Evolutionary conservation across 495 filamentous ascomycete species (phyloP).

Genomic region (Xylaria bambusicola): DNA sequence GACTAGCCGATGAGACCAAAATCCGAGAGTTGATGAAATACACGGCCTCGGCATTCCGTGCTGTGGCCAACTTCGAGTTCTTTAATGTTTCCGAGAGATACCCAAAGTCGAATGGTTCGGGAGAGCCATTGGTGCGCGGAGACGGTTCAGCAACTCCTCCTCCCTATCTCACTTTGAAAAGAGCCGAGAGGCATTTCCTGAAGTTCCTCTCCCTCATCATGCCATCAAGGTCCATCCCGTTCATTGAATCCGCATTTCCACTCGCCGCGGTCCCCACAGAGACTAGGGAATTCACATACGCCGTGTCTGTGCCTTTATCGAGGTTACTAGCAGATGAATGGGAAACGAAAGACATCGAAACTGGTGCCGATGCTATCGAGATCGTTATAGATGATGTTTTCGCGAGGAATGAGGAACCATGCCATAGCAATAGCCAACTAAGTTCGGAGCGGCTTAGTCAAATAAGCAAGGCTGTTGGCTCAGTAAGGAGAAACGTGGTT

Average conservation of each 20-base stretch:
- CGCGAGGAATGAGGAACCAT: slow-evolving; percentile 35
- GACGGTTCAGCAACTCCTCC: slow-evolving; percentile 41
- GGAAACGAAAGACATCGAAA: slow-evolving; percentile 61
- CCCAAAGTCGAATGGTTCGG: slow-evolving; percentile 6
- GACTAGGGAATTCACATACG: slow-evolving; percentile 63
- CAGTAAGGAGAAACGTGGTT: slow-evolving; percentile 59
- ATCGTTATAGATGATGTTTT: slow-evolving; percentile 59
- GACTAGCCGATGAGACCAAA: slow-evolving; percentile 53
- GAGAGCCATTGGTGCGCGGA: slow-evolving; percentile 42
- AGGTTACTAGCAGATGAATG: slow-evolving; percentile 49
- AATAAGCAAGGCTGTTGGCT: slow-evolving; percentile 55
- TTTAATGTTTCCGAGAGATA: slow-evolving; percentile 62
- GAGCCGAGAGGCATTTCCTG: slow-evolving; percentile 71
- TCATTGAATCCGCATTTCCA: slow-evolving; percentile 66
- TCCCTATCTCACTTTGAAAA: slow-evolving; percentile 69
- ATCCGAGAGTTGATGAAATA: slow-evolving; percentile 50
- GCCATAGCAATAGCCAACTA: slow-evolving; percentile 48
- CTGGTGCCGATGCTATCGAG: slow-evolving; percentile 69
- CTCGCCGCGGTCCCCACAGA: slow-evolving; percentile 63
- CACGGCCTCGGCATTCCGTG: slow-evolving; percentile 53
- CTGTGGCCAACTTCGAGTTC: slow-evolving; percentile 72
- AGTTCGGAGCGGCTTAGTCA: slow-evolving; percentile 45
- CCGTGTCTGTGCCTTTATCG: slow-evolving; percentile 60
- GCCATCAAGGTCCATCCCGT: slow-evolving; percentile 52
- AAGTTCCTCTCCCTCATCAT: slow-evolving; percentile 65